These are phyloP conservation scores for Nakazawaea siamensis DNA, from an alignment of 805 yeast genomes.

Conservation along the genomic window DNA sequence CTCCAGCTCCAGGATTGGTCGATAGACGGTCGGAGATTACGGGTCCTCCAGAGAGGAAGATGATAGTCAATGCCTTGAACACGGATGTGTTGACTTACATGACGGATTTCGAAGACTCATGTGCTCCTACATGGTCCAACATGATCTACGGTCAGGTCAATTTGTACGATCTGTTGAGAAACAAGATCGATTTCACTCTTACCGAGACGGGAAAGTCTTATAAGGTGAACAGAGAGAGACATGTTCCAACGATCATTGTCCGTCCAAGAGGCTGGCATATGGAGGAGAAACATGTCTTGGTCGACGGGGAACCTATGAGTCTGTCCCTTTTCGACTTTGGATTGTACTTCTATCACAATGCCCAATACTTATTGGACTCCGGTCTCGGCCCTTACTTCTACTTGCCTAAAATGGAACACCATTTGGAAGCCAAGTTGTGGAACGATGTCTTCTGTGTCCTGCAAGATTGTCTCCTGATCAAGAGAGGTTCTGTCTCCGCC, in stretches of 20 bases:
- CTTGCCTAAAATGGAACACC: conserved; percentile 83
- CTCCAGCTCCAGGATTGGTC: conserved; percentile 62
- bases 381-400: conserved; percentile 81
- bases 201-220: conserved; percentile 28
- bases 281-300: conserved; percentile 60
- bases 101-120: conserved; percentile 83
- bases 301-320: conserved; percentile 70
- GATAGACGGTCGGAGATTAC: conserved; percentile 78
- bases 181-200: conserved; percentile 45
- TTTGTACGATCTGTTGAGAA: conserved; percentile 67
- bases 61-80: conserved; percentile 77
- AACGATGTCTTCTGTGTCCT: conserved; percentile 71
- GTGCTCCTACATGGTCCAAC: conserved; percentile 79
- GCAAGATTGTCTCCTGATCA: conserved; percentile 60
- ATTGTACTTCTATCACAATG: conserved; percentile 69
- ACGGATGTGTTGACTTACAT: conserved; percentile 74
- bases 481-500: conserved; percentile 74
- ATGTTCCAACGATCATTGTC: conserved; percentile 70
- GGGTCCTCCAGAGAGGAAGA: conserved; percentile 79
- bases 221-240: conserved; percentile 36
- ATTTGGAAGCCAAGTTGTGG: conserved; percentile 77
- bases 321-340: conserved; percentile 80
- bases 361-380: conserved; percentile 46
- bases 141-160: conserved; percentile 77
- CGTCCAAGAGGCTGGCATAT: conserved; percentile 90